A percentile compares a stretch with the other conserved stretches of the same genome.
These are phyloP conservation scores for Phialophora verrucosa DNA, from an alignment of 2,329 filamentous ascomycete species.

Conservation along the genomic window DNA sequence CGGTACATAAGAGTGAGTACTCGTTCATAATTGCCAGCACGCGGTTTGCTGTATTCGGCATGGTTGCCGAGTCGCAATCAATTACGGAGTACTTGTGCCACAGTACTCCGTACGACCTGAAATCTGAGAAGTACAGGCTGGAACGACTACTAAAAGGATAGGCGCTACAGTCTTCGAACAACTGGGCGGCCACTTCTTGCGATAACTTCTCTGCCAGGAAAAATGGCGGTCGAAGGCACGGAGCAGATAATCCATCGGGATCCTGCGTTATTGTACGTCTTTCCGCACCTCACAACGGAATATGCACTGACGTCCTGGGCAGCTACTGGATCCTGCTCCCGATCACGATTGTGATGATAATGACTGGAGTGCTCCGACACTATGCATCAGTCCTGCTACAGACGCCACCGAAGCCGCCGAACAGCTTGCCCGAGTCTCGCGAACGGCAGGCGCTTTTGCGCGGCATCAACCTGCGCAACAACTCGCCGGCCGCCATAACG, in stretches of 20 bases:
- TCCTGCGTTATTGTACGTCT: conserved; percentile 90
- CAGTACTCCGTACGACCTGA: background rate
- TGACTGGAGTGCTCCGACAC: conserved; percentile 94
- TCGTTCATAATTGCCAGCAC: background rate
- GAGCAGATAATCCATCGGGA: conserved; percentile 97
- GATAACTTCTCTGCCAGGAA: background rate
- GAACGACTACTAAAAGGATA: background rate
- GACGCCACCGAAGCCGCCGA: conserved; percentile 76
- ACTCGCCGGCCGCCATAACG: conserved; percentile 81
- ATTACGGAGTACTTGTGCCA: no score
- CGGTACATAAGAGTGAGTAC: no score
- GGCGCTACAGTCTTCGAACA: background rate
- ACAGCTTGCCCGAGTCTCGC: conserved; percentile 65
- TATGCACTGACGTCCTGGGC: conserved; percentile 19
- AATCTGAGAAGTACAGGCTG: background rate
- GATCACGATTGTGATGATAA: conserved; percentile 96
- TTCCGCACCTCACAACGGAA: background rate
- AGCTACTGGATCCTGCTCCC: conserved; percentile 99
- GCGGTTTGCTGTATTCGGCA: background rate
- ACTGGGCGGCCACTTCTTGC: background rate
- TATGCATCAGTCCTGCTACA: conserved; percentile 94
- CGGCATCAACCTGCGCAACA: conserved; percentile 81
- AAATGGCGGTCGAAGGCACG: conserved; percentile 78
- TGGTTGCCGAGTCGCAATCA: background rate
- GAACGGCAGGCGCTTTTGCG: conserved; percentile 86